These are phyloP conservation scores for Stevia rebaudiana DNA, from an alignment of 140 eudicot species.

Conservation along the genomic window DNA sequence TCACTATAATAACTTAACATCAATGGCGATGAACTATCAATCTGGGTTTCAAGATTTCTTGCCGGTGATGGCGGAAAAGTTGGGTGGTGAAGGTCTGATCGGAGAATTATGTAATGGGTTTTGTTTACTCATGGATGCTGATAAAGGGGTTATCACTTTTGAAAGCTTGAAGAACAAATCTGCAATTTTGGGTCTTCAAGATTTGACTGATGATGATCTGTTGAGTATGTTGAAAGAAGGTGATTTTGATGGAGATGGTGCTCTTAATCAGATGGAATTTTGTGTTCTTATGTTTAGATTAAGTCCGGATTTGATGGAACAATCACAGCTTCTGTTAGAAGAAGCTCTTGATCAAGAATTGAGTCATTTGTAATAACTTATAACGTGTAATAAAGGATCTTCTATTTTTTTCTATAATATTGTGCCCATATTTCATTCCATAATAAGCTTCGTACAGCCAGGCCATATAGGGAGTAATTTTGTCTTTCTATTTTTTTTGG, in stretches of 20 bases:
- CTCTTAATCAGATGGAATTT: slow-evolving; percentile 75
- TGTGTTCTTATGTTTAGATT: slow-evolving; percentile 87
- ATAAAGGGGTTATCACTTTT: slow-evolving; percentile 70
- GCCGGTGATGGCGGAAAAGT: slow-evolving; percentile 66
- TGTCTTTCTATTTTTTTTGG: too few relatives aligned
- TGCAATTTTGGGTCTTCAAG: slow-evolving; percentile 53
- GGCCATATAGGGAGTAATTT: too few relatives aligned
- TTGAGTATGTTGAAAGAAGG: slow-evolving; percentile 63
- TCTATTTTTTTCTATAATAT: too few relatives aligned
- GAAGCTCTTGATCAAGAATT: slow-evolving; percentile 38
- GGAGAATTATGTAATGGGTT: slow-evolving; percentile 74
- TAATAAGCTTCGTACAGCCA: too few relatives aligned
- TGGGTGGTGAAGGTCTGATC: slow-evolving; percentile 64
- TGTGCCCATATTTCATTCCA: too few relatives aligned
- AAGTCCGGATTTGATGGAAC: slow-evolving; percentile 80
- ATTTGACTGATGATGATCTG: slow-evolving; percentile 46
- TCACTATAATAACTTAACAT: too few relatives aligned
- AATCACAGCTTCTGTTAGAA: slow-evolving; percentile 57
- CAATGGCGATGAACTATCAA: slow-evolving; percentile 14
- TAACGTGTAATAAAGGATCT: too few relatives aligned
- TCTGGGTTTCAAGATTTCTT: slow-evolving; percentile 43
- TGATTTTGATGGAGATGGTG: slow-evolving; percentile 73
- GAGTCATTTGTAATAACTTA: not conserved
- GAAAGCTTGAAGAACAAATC: slow-evolving; percentile 63
- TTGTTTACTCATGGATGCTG: slow-evolving; percentile 44